phyloP scores from a whole-genome alignment of 176 grass and related monocot species.

The Musa beccarii region DNA sequence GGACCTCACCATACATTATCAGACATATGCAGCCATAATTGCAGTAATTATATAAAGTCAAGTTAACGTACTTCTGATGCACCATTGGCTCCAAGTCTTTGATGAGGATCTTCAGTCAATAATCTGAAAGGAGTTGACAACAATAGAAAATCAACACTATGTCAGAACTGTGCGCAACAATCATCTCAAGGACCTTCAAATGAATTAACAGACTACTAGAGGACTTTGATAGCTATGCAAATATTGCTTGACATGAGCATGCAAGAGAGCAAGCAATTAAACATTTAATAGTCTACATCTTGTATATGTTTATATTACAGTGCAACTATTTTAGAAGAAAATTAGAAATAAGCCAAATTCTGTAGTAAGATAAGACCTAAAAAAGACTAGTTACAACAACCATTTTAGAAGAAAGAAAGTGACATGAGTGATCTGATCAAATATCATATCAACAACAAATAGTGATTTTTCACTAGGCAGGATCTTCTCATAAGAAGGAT shows the following conservation, averaged over 20 bases:
- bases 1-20: neutral
- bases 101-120: slow-evolving; percentile 98
- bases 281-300: neutral
- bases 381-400: too few relatives aligned
- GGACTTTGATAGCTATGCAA: neutral
- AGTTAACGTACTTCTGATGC: slow-evolving; percentile 65
- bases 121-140: slow-evolving; percentile 51
- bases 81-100: slow-evolving; percentile 79
- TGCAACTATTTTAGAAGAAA: neutral
- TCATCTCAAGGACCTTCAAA: neutral
- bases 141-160: slow-evolving; percentile 7
- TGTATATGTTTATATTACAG: neutral
- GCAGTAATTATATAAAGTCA: slow-evolving; percentile 23
- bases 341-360: neutral
- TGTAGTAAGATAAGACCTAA: neutral
- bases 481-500: too few relatives aligned
- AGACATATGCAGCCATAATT: slow-evolving; percentile 4
- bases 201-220: neutral
- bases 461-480: too few relatives aligned
- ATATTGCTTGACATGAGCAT: neutral
- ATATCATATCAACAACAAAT: too few relatives aligned
- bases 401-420: too few relatives aligned
- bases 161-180: slow-evolving; percentile 3
- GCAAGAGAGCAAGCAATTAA: neutral
- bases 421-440: too few relatives aligned